phyloP scores from a whole-genome alignment of 805 yeast genomes.

The Candida methanosorbosa region DNA sequence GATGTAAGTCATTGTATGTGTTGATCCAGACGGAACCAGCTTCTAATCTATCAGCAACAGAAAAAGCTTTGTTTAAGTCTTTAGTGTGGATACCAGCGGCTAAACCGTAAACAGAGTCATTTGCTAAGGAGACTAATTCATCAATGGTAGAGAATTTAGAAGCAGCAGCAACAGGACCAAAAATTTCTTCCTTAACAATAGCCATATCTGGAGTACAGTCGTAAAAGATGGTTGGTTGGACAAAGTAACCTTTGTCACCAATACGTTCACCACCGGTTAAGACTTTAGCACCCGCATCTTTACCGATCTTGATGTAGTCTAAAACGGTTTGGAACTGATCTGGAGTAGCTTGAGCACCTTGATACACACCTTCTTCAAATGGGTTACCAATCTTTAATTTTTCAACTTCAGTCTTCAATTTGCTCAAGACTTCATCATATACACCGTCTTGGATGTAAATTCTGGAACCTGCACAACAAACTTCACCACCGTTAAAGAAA shows the following conservation, averaged over 20 bases:
- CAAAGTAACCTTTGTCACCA: conserved; percentile 62
- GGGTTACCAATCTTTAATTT: conserved; percentile 68
- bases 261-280: conserved; percentile 76
- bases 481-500: conserved; percentile 86
- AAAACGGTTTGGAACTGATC: conserved; percentile 59
- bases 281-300: conserved; percentile 58
- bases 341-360: conserved; percentile 70
- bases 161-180: conserved; percentile 81
- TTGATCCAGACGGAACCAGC: conserved; percentile 84
- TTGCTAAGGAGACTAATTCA: conserved; percentile 67
- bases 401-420: conserved; percentile 42
- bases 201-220: conserved; percentile 68
- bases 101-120: conserved; percentile 72
- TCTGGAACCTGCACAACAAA: conserved; percentile 89
- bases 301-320: conserved; percentile 56
- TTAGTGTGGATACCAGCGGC: conserved; percentile 84
- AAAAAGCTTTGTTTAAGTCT: conserved; percentile 55
- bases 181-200: conserved; percentile 83
- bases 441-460: conserved; percentile 69
- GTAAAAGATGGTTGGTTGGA: conserved; percentile 80
- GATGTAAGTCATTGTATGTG: conserved; percentile 63
- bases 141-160: conserved; percentile 64
- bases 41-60: conserved; percentile 56
- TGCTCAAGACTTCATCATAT: conserved; percentile 56
- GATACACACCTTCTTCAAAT: conserved; percentile 58